Base-by-base conservation (phyloP, 768 basidiomycete species). In the Kwoniella pini region DNA sequence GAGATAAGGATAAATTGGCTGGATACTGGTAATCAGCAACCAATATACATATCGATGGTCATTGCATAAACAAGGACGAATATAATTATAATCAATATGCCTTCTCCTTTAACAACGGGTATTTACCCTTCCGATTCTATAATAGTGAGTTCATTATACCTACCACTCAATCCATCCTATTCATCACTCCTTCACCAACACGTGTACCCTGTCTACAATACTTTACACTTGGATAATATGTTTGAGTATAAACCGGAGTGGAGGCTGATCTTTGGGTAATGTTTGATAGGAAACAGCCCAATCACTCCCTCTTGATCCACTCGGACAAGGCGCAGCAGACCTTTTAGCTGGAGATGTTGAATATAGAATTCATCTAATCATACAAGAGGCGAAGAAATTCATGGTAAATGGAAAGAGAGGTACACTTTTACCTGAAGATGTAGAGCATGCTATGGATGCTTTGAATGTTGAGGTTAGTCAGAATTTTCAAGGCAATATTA, bases 271-370 rank as follows among this genome's bases (percentile, higher is more conserved):
- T n/a, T n/a, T n/a, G n/a, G n/a, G n/a, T n/a, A n/a, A n/a, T 15
- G 31, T 11, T 22, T 19, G 21, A 48, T 50, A 95, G 93, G 93
- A 98, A 81, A 87, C 88, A 45, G 93, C 96, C 30, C 95, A 97
- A 67, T 87, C 88, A 0, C 79, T 96, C 30, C 87, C 86, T 61
- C 86, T 98, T 57, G 80, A 86, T 13, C 87, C 79, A 46, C 79
- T 99, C 40, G 81, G 89, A 2, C 91, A 94, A 53, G 74, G 83
- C 2, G 89, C 96, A 24, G 89, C 91, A 4, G 86, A 86, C 3
- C 83, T 89, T 0, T 83, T 99, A 24, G 92, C 96, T 0, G 92
- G 90, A 69, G 96, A 99, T 81, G 91, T 97, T 40, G 96, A 98
- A 75, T 97, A 97, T 79, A 83, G 96, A 60, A 85, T 97, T 75